A percentile compares a stretch with the other conserved stretches of the same genome.
These are phyloP conservation scores for Euphorbia schlechtendalii DNA, from an alignment of 441 rosid genomes.

Conservation along the genomic window DNA sequence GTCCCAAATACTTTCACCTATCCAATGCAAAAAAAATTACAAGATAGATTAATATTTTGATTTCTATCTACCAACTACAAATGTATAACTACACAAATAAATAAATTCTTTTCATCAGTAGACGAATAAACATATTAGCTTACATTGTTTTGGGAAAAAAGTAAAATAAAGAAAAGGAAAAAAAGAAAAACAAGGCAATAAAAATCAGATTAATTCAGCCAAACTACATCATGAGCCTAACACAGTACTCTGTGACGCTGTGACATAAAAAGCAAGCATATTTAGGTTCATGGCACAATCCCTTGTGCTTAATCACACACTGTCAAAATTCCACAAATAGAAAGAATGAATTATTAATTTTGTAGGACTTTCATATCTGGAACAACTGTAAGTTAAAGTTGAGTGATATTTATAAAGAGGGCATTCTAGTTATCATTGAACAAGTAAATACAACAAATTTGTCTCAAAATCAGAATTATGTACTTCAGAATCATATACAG, in stretches of 20 bases:
- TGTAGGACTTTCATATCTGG: too few species aligned
- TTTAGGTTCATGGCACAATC: neutral
- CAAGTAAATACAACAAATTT: too few species aligned
- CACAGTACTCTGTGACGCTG: neutral
- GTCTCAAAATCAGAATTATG: too few species aligned
- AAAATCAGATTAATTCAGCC: neutral
- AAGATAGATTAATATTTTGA: neutral
- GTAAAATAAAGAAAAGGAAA: too few species aligned
- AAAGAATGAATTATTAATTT: too few species aligned
- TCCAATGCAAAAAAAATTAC: conserved; percentile 11
- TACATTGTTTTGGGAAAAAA: neutral
- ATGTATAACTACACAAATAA: neutral
- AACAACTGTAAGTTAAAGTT: too few species aligned
- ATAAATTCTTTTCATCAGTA: neutral
- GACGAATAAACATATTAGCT: neutral
- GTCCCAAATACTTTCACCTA: conserved; percentile 85
- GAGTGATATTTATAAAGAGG: too few species aligned
- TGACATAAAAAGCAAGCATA: neutral
- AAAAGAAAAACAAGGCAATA: neutral
- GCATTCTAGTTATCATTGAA: too few species aligned
- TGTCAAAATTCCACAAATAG: too few species aligned
- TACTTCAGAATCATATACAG: too few species aligned
- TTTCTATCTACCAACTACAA: neutral
- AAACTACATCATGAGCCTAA: neutral
- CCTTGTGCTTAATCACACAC: too few species aligned